Evolutionary conservation across 23 red algal species (phyloP), one percentile per base, ranked within the genome.

Genomic region (Gracilaria domingensis): DNA sequence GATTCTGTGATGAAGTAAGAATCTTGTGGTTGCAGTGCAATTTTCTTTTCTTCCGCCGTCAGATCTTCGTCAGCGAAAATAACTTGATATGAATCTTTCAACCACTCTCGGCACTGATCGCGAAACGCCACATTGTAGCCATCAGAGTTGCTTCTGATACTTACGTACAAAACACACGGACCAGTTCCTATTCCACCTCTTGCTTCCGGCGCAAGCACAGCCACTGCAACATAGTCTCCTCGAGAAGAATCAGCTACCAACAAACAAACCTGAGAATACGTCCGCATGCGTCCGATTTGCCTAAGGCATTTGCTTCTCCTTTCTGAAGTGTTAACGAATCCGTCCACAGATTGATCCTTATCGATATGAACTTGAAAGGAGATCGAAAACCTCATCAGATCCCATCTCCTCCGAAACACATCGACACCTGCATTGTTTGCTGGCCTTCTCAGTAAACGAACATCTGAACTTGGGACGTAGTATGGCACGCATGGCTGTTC

Each of bases 361-460:
- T 36, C 47, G 44, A 94, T 42, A 23, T 70, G 64, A 61, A 82
- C 92, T 35, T 94, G 92, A 57, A 94, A 83, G 11, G 92, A 83
- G 44, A 75, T 81, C 20, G 75, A 76, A 45, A 77, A 54, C 40
- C 92, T 64, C 83, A 94, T 87, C 57, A 81, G 44, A 73, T 94
- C 92, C 92, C 92, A 94, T 79, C 92, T 83, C 40, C 92, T 83
- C 53, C 92, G 50, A 75, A 94, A 94, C 45, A 94, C 92, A 44
- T 94, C 92, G 39, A 88, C 83, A 13, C 92, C 92, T 11, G 92
- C 92, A 81, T 72, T 82, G 24, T 74, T 30, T 12, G 84, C 54
- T 33, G 84, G 83, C 29, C 28, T 55, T 30, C 92, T 83, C 23
- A 94, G 83, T 2, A 94, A 44, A 33, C 88, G 61, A 36, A 94